Conservation (phyloP, 2,329 filamentous ascomycete genomes). For the Colletotrichum tropicale region DNA sequence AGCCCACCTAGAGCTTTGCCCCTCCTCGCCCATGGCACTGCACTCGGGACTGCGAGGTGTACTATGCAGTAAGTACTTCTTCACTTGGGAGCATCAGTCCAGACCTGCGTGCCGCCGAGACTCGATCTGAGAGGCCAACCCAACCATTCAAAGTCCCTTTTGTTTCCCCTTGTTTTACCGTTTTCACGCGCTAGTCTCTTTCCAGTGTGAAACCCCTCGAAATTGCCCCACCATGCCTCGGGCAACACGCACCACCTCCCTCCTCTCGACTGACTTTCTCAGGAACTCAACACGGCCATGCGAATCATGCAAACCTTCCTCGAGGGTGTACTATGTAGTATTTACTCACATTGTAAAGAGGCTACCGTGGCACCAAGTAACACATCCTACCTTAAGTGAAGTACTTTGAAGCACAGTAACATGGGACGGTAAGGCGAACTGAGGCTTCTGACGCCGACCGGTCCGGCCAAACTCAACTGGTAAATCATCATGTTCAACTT, state of each 20-base stretch:
- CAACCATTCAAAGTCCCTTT: not conserved
- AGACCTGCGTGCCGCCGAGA: conserved; percentile 9
- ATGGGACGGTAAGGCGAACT: not conserved
- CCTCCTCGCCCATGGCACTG: not conserved
- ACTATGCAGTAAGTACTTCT: too few relatives aligned
- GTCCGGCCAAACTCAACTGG: not conserved
- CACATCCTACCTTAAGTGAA: not conserved
- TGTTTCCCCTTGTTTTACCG: conserved; percentile 18
- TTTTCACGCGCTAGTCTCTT: conserved; percentile 16
- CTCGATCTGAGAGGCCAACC: conserved; percentile 9
- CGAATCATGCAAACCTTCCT: conserved; percentile 1
- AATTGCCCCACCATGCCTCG: conserved; percentile 15
- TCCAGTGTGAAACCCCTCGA: conserved; percentile 18
- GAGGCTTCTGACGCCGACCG: not conserved
- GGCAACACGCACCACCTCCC: not conserved
- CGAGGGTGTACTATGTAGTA: not conserved
- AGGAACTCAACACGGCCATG: not conserved
- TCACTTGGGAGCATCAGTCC: not conserved
- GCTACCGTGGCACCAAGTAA: not conserved
- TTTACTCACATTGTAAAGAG: not conserved
- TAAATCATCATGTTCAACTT: not conserved
- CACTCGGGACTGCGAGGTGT: not conserved
- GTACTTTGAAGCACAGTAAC: not conserved
- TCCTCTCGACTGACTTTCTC: not conserved
- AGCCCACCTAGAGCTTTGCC: not conserved